Evolutionary conservation across 345 rosid species (phyloP), one percentile per base, ranked within the genome.

Genomic region (Eucalyptus regnans): DNA sequence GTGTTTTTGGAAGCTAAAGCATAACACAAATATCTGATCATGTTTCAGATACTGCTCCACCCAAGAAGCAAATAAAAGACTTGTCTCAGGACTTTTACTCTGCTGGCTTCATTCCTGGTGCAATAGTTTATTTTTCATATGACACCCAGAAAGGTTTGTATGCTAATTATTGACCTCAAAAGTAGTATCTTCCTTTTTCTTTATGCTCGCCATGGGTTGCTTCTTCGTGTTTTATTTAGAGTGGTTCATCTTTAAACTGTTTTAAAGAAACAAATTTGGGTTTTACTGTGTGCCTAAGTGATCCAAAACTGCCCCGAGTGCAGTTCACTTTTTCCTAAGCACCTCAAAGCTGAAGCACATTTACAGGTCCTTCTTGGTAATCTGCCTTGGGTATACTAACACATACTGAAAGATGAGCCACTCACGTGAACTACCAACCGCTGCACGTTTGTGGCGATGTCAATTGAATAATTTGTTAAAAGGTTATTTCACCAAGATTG

Each of bases 91-190:
- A 98, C 92, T 95, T 96, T 86, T 95, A 91, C 94, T 88, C 97
- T 8, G 96, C 98, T 88, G 97, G 99, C 62, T 96, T 98, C 89
- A 50, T 98, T 93, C 99, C 99, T 62, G 99, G 99, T 81, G 99
- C 98, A 86, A 95, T 98, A 88, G 96, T 97, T 71, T 96, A 98
- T 91, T 98, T 96, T 89, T 94, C 97, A 66, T 93, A 94, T 86
- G 94, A 95, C 89, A 87, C 90, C 46, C 95, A 96, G 12, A 94
- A 93, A 92, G 97, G 98, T 95, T 90, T 89, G 94, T 89, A 33
- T 80, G n/a, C 89, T 29, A 37, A 84, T 88, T 86, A 13, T 54
- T 29, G 79, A 76, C 5, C 48, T 76, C 46, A 76, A 76, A 76
- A 18, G 83, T 10, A 71, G 83, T 76, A 37, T 76, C 83, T 76